phyloP scores from a whole-genome alignment of 2,329 filamentous ascomycete genomes.

The Macrophomina phaseolina region DNA sequence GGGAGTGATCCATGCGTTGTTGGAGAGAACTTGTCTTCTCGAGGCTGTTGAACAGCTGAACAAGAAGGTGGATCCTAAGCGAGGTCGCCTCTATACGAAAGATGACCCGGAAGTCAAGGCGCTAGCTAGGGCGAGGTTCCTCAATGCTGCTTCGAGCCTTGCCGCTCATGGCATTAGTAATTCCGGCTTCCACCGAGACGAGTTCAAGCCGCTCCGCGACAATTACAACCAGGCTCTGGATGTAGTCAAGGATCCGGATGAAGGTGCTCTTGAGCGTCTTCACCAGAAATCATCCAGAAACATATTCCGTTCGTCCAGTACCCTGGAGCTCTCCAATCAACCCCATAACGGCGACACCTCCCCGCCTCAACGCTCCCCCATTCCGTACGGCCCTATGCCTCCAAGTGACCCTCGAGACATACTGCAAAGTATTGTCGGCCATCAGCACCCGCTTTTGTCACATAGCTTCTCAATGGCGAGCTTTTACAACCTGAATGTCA shows the following conservation, averaged over 20 bases:
- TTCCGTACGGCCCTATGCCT: constrained; percentile 21
- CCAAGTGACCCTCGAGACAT: constrained; percentile 32
- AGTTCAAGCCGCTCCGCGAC: constrained; percentile 17
- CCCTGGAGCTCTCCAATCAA: neutral
- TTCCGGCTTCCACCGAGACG: constrained; percentile 10
- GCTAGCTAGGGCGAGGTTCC: constrained; percentile 47
- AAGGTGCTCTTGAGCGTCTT: neutral
- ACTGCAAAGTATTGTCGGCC: constrained; percentile 24
- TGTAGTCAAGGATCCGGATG: constrained; percentile 1
- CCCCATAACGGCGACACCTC: constrained; percentile 9
- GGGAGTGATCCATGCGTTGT: constrained; percentile 51
- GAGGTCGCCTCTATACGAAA: constrained; percentile 27
- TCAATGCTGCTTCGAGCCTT: constrained; percentile 37
- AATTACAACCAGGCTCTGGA: constrained; percentile 18
- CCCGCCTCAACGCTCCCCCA: neutral
- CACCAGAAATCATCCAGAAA: neutral
- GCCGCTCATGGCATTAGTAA: neutral
- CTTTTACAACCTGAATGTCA: constrained; percentile 49
- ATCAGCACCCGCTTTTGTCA: constrained; percentile 51
- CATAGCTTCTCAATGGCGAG: constrained; percentile 56
- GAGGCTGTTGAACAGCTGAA: constrained; percentile 47
- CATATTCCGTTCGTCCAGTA: neutral
- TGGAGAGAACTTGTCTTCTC: constrained; percentile 51
- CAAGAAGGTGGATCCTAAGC: constrained; percentile 32
- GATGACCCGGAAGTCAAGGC: constrained; percentile 45